Evolutionary conservation across 2,329 filamentous ascomycete genomes (phyloP).

Genomic region (Bipolaris oryzae): DNA sequence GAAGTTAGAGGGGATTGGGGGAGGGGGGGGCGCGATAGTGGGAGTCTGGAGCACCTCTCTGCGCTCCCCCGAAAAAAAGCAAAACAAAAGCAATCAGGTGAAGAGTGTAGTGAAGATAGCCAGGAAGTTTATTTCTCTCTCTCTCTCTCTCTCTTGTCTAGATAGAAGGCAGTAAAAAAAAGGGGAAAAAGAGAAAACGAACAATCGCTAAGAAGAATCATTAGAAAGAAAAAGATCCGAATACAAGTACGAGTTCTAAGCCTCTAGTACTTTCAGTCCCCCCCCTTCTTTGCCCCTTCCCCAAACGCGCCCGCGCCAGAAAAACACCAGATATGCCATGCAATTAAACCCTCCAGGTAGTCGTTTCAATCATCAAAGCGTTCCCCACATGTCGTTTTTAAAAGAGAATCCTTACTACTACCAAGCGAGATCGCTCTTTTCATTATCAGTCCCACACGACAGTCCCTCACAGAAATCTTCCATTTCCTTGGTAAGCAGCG

Average conservation of each 20-base stretch:
- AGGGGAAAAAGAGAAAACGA: background rate
- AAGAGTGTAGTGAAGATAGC: background rate
- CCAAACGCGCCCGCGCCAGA: slow-evolving; percentile 12
- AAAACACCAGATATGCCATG: slow-evolving; percentile 27
- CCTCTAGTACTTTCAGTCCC: slow-evolving; percentile 17
- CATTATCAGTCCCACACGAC: slow-evolving; percentile 33
- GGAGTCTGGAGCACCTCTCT: no score
- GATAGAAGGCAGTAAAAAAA: background rate
- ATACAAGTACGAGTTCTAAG: slow-evolving; percentile 20
- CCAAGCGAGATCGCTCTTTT: slow-evolving; percentile 38
- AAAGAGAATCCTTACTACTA: slow-evolving; percentile 4
- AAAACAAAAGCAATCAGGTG: background rate
- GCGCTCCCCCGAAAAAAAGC: background rate
- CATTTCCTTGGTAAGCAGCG: slow-evolving; percentile 31
- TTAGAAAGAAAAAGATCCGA: slow-evolving; percentile 10
- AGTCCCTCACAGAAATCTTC: slow-evolving; percentile 38
- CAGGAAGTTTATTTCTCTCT: background rate
- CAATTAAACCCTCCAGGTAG: no score
- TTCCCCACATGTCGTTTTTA: no score
- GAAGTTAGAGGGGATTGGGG: no score
- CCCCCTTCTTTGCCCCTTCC: no score
- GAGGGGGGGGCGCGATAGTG: no score
- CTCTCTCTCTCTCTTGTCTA: background rate
- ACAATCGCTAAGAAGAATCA: slow-evolving; percentile 10
- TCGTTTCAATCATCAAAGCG: background rate